Evolutionary conservation across 352 stramenopile species (phyloP), one percentile per base, ranked within the genome.

Genomic region (Aphanomyces stellatus): DNA sequence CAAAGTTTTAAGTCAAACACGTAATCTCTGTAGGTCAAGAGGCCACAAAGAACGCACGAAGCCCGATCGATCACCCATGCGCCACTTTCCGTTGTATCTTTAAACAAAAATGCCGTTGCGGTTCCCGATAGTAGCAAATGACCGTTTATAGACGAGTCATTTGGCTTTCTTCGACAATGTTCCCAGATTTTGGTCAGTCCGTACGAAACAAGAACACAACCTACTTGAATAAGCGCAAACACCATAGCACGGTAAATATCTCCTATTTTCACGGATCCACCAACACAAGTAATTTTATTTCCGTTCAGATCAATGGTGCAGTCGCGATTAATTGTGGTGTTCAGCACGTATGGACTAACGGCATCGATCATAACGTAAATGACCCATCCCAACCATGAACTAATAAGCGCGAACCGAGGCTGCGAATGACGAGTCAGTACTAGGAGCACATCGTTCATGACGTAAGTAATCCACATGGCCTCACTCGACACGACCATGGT

Each of bases 381-480:
- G 13, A 46, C 11, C 37, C 37, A 46, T 2, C 11, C 13, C 13
- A 46, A 19, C 13, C 37, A 46, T n/a, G 37, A n/a, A 46, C 37
- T 46, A 46, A 46, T 46, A 46, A 19, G 37, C 13, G 37, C 37
- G n/a, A 46, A 46, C 11, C n/a, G n/a, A 1, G 37, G 37, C 37
- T 19, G 37, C 13, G 37, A 46, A 2, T 56, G 25, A 56, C 49
- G 25, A 22, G 22, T 24, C 22, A 46, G 4, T 13, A 35, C 4
- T 2, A 64, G 7, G 5, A 51, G 10, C 8, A 46, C 15, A 25
- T 64, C 56, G 56, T 64, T 30, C 3, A 64, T 7, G 27, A 64
- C 56, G 17, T 53, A 49, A 4, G 56, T 37, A 19, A 64, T 53
- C 56, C 56, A 64, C 24, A 35, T 64, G 11, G 56, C 56, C 30